Conservation (phyloP, 805 yeast species). For the Zygotorulaspora sp. region DNA sequence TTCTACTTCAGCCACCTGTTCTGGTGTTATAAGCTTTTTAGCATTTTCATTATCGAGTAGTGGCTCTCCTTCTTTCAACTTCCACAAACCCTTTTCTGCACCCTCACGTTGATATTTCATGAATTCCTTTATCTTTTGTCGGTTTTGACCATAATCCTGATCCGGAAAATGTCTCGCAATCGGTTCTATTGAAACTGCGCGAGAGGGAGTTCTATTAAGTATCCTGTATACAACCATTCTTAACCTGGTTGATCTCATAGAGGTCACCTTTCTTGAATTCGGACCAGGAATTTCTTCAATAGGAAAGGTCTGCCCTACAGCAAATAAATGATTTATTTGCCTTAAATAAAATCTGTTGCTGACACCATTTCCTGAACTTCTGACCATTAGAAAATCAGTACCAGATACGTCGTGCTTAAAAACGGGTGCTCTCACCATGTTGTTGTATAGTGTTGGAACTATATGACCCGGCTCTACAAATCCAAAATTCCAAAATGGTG, state of each 20-base stretch:
- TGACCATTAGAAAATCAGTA: slow-evolving; percentile 78
- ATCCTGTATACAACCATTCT: slow-evolving; percentile 92
- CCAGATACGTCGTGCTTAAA: slow-evolving; percentile 74
- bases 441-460: slow-evolving; percentile 90
- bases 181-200: slow-evolving; percentile 78
- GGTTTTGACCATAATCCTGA: slow-evolving; percentile 93
- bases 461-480: slow-evolving; percentile 91
- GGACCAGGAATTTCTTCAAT: slow-evolving; percentile 97
- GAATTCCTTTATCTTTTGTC: slow-evolving; percentile 92
- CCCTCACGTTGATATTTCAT: slow-evolving; percentile 97
- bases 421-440: slow-evolving; percentile 87
- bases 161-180: slow-evolving; percentile 92
- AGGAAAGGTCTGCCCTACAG: slow-evolving; percentile 90
- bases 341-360: slow-evolving; percentile 68
- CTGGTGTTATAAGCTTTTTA: slow-evolving; percentile 83
- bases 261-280: slow-evolving; percentile 90
- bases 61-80: slow-evolving; percentile 60
- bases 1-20: slow-evolving; percentile 80
- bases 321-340: slow-evolving; percentile 64
- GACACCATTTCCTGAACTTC: slow-evolving; percentile 76
- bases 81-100: slow-evolving; percentile 94
- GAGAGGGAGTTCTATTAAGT: slow-evolving; percentile 66
- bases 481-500: slow-evolving; percentile 98
- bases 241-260: slow-evolving; percentile 83
- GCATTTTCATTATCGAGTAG: slow-evolving; percentile 74